Conservation (phyloP, 805 yeast species). For the Teunomyces tritomae region DNA sequence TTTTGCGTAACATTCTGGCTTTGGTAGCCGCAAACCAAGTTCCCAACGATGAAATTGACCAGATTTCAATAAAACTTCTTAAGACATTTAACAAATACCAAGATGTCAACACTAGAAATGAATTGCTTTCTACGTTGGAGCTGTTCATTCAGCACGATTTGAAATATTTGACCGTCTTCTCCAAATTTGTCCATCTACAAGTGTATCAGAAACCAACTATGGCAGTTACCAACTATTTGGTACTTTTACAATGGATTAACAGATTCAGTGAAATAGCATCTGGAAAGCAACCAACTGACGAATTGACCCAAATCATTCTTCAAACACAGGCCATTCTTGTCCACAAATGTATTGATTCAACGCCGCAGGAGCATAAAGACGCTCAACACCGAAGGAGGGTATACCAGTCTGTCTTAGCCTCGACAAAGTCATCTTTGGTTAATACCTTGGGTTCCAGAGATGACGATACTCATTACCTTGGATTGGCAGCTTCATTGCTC, state of each 20-base stretch:
- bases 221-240: slow-evolving; percentile 56
- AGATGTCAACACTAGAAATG: slow-evolving; percentile 47
- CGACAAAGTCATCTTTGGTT: slow-evolving; percentile 25
- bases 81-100: slow-evolving; percentile 50
- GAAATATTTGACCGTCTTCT: slow-evolving; percentile 33
- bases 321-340: slow-evolving; percentile 38
- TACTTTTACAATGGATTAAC: slow-evolving; percentile 58
- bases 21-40: slow-evolving; percentile 13
- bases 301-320: slow-evolving; percentile 21
- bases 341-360: slow-evolving; percentile 17
- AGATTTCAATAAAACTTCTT: slow-evolving; percentile 32
- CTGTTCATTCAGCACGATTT: slow-evolving; percentile 30
- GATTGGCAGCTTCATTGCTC: not conserved
- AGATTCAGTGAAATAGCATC: slow-evolving; percentile 26
- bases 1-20: slow-evolving; percentile 23
- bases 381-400: slow-evolving; percentile 20
- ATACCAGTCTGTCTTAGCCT: slow-evolving; percentile 25
- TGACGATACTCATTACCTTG: not conserved
- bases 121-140: slow-evolving; percentile 40
- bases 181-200: slow-evolving; percentile 38
- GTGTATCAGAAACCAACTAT: slow-evolving; percentile 28
- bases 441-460: slow-evolving; percentile 6
- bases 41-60: slow-evolving; percentile 15
- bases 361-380: slow-evolving; percentile 10
- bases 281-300: slow-evolving; percentile 8